Conservation (phyloP, 1,284 basidiomycete genomes). For the Tilletiopsis washingtonensis region DNA sequence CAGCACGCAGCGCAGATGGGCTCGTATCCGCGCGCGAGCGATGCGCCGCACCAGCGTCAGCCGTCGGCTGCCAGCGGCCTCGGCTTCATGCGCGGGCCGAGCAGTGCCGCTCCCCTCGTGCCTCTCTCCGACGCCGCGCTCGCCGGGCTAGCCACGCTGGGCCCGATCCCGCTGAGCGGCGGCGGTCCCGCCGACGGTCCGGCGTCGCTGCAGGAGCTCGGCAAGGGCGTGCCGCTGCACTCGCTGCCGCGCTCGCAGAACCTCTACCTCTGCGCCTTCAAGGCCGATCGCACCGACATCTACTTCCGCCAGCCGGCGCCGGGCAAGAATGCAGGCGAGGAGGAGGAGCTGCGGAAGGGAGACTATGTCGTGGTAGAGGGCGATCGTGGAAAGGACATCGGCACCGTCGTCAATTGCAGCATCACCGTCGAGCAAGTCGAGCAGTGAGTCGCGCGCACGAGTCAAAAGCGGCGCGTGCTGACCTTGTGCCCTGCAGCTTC, state of each 20-base stretch:
- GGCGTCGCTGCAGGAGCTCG: conserved; percentile 57
- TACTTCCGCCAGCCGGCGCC: conserved; percentile 58
- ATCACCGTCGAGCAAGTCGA: conserved; percentile 78
- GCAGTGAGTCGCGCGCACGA: conserved; percentile 16
- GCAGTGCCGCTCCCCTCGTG: too few species aligned
- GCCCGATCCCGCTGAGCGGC: conserved; percentile 21
- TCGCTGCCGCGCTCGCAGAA: conserved; percentile 72
- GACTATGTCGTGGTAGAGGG: conserved; percentile 96
- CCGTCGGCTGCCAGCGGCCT: too few species aligned
- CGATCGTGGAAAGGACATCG: conserved; percentile 85
- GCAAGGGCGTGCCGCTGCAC: conserved; percentile 79
- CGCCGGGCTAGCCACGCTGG: conserved; percentile 22
- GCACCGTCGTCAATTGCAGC: conserved; percentile 57
- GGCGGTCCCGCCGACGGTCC: conserved; percentile 10
- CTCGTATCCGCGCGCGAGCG: too few species aligned
- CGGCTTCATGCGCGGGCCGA: too few species aligned
- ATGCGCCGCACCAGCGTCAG: too few species aligned
- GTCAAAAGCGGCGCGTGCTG: too few species aligned
- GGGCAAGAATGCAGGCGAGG: conserved; percentile 3
- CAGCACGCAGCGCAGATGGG: too few species aligned
- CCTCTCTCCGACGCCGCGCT: conserved; percentile 12
- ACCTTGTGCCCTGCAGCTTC: too few species aligned
- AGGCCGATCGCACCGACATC: conserved; percentile 86
- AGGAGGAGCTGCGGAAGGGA: conserved; percentile 58
- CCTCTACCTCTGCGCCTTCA: conserved; percentile 95